Evolutionary conservation across 2,329 filamentous ascomycete species (phyloP).

Genomic region (Knoxdaviesia capensis): DNA sequence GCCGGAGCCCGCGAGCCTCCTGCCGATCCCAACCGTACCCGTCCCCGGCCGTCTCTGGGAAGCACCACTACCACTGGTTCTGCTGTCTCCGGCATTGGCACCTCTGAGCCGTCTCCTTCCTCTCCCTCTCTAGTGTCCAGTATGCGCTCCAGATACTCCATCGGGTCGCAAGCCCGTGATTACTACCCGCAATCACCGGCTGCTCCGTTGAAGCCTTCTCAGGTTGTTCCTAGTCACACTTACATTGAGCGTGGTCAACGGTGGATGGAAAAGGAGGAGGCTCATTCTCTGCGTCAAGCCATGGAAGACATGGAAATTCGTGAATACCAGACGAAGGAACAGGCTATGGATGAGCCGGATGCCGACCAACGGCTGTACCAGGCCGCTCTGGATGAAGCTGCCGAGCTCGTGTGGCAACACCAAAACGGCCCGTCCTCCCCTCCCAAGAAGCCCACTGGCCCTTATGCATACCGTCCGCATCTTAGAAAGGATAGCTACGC

Average conservation of each 20-base stretch:
- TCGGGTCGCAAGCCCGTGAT: constrained; percentile 23
- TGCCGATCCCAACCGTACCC: constrained; percentile 12
- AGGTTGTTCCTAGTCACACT: constrained; percentile 42
- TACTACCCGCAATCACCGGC: constrained; percentile 25
- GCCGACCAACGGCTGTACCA: constrained; percentile 44
- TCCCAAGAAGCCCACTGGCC: constrained; percentile 34
- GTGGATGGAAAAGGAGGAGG: constrained; percentile 70
- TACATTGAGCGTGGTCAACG: constrained; percentile 57
- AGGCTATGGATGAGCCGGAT: constrained; percentile 10
- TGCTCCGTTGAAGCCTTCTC: constrained; percentile 31
- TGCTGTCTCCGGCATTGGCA: constrained; percentile 1
- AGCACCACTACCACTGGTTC: background rate
- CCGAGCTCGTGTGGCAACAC: constrained; percentile 62
- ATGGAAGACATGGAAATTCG: constrained; percentile 53
- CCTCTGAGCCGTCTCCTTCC: constrained; percentile 2
- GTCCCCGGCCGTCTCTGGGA: constrained; percentile 4
- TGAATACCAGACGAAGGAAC: constrained; percentile 10
- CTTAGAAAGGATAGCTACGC: constrained; percentile 53
- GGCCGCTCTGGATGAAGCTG: constrained; percentile 56
- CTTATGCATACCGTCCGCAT: constrained; percentile 48
- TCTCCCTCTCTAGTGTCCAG: constrained; percentile 1
- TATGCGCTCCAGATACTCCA: constrained; percentile 26
- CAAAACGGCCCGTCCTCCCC: constrained; percentile 23
- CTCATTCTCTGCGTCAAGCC: constrained; percentile 45
- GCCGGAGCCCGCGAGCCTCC: constrained; percentile 39